Base-by-base conservation (phyloP, 164 flowering plant genomes). In the Tinospora cordifolia region DNA sequence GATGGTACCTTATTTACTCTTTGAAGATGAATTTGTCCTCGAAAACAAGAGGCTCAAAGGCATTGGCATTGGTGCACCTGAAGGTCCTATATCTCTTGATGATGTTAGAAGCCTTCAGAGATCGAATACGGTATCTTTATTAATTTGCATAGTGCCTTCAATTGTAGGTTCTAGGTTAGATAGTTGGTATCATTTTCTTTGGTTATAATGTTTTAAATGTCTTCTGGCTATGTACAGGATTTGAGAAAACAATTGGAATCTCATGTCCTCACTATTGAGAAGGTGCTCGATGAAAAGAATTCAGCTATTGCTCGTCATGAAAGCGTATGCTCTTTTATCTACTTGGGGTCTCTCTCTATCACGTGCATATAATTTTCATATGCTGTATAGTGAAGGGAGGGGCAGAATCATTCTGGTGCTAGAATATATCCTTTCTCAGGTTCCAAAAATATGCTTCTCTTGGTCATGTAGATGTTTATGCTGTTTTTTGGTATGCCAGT, bases 1-100 rank as follows among this genome's bases (percentile, higher is more conserved):
- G 59, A 63, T 70, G 21, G 38, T 71, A 12, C 25, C 34, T 34
- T 74, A 8, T 24, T 66, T 71, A 47, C 71, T 75, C n/a, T 68
- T 68, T 64, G 47, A 82, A 89, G 98, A 84, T 76, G 93, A 84
- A 19, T 70, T 81, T 77, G 84, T 73, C 68, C 68, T 80, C 75
- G 97, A 85, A 67, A 85, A 54, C 78, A 94, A 94, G 83, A 88
- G 92, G 71, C 69, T 79, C 25, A 90, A 87, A 81, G 97, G 97
- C 72, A 86, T 92, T 74, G 99, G 97, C 62, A 86, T 94, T 74
- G 97, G 97, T 77, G 89, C 91, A 75, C 88, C 91, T 70, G 97
- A 90, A 71, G 99, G 99, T 74, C 99, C 99, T 57, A 77, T 94
- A 66, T 90, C 93, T 67, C 96, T 94, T 66, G 97, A 92, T 85